Evolutionary conservation across 2,329 filamentous ascomycete genomes (phyloP), one percentile per base, ranked within the genome.

Genomic region (Chrysoporthe cubensis): DNA sequence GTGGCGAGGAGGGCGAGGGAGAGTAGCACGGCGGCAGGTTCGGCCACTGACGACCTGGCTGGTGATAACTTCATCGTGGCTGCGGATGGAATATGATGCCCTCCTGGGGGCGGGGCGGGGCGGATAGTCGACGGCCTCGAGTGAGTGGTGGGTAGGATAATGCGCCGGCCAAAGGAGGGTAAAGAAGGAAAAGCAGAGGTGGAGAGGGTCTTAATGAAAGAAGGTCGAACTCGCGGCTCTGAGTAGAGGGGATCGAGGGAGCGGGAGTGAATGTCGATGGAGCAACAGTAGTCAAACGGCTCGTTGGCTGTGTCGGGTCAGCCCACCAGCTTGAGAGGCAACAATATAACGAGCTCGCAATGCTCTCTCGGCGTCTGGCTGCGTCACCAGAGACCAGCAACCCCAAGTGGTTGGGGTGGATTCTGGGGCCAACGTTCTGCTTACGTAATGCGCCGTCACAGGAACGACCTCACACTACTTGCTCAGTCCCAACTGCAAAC

Each of bases 1-100:
- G 76, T 70, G 18, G 80, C 76, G 14, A 76, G 73, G 32, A 78
- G 73, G 32, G 64, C 52, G 18, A 82, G 72, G 14, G 76, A 71
- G 16, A 81, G 74, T 37, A 84, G 70, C 43, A 82, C 67, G 44
- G 81, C 68, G 62, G 77, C 76, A 66, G 78, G 76, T 46, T 76
- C 75, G 64, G 77, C 68, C 18, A 75, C 73, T 69, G 72, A 71
- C 34, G 72, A 71, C 69, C 78, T 78, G 42, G 66, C 50, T 59
- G 66, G 57, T 62, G 79, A 76, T 68, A 78, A 75, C 75, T 79
- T 78, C 82, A 84, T 84, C 71, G 72, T 70, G 34, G n/a, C 32
- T 11, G 42, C 16, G 43, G 59, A 37, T 62, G 42, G 37, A 21
- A 54, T 16, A 4, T 8, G 16, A 57, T 57, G 54, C 54, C 54